Evolutionary conservation across 495 filamentous ascomycete species (phyloP), one percentile per base, ranked within the genome.

Genomic region (Daldinia childiae): DNA sequence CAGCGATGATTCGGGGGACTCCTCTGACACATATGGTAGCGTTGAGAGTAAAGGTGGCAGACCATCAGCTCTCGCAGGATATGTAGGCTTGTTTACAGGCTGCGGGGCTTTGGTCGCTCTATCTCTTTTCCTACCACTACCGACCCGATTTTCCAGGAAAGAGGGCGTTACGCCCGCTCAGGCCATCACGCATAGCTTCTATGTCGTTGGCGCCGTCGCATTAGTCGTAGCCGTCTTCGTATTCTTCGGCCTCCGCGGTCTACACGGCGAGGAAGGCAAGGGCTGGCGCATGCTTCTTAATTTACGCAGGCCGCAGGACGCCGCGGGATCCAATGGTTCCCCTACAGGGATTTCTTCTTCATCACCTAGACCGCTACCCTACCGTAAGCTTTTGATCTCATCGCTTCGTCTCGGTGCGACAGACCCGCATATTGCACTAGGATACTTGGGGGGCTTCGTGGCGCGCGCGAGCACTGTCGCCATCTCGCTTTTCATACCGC

Each of bases 401-500:
- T 89, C 93, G 0, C 75, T 94, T 45, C 79, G 81, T 7, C 82
- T 97, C n/a, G 95, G 92, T 12, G 87, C 92, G 69, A 88, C 82
- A 21, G 90, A 95, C 75, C 82, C 86, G 26, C 86, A 90, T 56
- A 95, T 99, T 74, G 89, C 89, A 41, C 85, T 98, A 0, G 93
- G 92, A 17, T 99, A 98, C 73, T 80, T 98, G 0, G 95, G 94
- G 62, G 95, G 95, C 15, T 97, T 99, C 69, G 95, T 98, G 0
- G 95, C 96, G 4, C 89, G 95, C 57, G 93, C 95, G 11, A 97
- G 93, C n/a, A 97, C 94, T 0, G 95, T 99, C 45, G 94, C 91
- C 11, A 97, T 98, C 60, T 95, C 93, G 1, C 84, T 97, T 8
- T 99, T 98, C 81, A 90, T 99, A 56, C 96, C 95, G 5, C 85